Evolutionary conservation across 345 rosid genomes (phyloP).

Genomic region (Gossypium mustelinum): DNA sequence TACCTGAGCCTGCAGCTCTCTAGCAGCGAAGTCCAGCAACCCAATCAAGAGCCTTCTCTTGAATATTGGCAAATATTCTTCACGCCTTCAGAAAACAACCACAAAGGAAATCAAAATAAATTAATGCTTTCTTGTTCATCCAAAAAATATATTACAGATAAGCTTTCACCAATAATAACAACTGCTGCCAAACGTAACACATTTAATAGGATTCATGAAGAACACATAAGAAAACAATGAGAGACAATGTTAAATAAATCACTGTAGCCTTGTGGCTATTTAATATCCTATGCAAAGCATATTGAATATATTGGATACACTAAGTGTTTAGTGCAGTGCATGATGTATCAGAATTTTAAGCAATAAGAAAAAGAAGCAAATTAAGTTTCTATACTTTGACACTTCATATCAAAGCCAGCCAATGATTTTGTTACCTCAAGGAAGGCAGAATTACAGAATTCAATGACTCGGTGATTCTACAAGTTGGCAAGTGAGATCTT

Average conservation of each 20-base stretch:
- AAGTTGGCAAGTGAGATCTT: neutral
- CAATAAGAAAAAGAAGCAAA: neutral
- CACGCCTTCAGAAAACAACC: constrained; percentile 61
- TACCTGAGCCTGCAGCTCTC: constrained; percentile 98
- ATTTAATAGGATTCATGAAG: neutral
- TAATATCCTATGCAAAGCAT: neutral
- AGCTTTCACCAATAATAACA: neutral
- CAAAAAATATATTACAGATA: neutral
- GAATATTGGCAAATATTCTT: constrained; percentile 88
- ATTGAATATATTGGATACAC: neutral
- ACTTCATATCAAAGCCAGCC: constrained; percentile 3
- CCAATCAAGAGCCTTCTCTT: constrained; percentile 93
- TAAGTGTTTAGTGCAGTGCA: neutral
- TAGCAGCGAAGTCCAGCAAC: constrained; percentile 90
- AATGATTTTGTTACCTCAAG: constrained; percentile 1
- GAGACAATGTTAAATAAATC: neutral
- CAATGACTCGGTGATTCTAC: neutral
- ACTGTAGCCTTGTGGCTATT: neutral
- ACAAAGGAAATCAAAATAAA: constrained; percentile 13
- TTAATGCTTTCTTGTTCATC: neutral
- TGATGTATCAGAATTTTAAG: neutral
- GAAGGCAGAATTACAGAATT: neutral
- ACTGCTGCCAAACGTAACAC: neutral
- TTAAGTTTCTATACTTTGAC: neutral
- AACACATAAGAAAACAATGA: neutral